phyloP scores from a whole-genome alignment of 2,329 filamentous ascomycete genomes.

The Beauveria sp. region DNA sequence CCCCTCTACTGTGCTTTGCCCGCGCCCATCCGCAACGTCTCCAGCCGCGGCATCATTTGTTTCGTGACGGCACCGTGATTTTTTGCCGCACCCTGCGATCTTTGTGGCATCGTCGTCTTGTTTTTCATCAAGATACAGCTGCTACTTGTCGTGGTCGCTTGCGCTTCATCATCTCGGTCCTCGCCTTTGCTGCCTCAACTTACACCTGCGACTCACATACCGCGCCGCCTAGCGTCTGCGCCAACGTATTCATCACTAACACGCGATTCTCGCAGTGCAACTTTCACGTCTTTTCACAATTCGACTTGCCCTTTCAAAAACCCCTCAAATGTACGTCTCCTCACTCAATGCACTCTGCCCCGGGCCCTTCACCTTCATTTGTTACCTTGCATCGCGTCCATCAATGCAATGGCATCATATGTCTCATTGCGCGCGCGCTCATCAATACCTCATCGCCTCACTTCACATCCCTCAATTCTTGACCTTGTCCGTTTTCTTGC shows the following conservation, averaged over 20 bases:
- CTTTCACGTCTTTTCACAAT: constrained; percentile 5
- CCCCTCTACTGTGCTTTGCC: constrained; percentile 32
- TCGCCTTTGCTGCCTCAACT: constrained; percentile 7
- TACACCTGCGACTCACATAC: background rate
- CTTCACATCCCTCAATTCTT: background rate
- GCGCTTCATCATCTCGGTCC: constrained; percentile 5
- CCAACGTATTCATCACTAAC: constrained; percentile 9
- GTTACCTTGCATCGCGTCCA: background rate
- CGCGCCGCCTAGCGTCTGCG: constrained; percentile 1
- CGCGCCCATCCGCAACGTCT: constrained; percentile 27
- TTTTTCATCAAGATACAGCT: constrained; percentile 6
- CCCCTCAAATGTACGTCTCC: constrained; percentile 13
- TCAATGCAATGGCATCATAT: background rate
- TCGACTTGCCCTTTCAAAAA: constrained; percentile 10
- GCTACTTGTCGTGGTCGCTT: background rate
- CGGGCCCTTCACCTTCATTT: background rate
- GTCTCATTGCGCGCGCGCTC: background rate
- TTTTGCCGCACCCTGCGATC: constrained; percentile 20
- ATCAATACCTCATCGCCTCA: background rate
- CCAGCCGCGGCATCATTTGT: constrained; percentile 20
- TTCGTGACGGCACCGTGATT: constrained; percentile 17
- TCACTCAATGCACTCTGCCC: constrained; percentile 4
- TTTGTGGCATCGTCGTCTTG: constrained; percentile 3
- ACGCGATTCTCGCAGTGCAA: constrained; percentile 11
- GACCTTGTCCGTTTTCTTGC: background rate